Base-by-base conservation (phyloP, 2,329 filamentous ascomycete species). In the Berkeleyomyces rouxiae region DNA sequence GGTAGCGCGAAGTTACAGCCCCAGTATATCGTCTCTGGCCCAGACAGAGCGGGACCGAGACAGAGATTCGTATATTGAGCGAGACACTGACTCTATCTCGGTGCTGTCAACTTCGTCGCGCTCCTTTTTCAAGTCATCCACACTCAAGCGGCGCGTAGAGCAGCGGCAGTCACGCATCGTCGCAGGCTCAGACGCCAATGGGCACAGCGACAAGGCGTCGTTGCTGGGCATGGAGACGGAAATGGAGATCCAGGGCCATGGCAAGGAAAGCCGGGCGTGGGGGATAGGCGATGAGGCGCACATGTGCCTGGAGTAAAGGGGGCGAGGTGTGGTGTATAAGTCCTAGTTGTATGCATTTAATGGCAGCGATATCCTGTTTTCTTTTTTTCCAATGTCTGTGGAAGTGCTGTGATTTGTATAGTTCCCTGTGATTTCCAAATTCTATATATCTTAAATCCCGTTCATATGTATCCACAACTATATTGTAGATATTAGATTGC, bases 251-350 rank as follows among this genome's bases (percentile, higher is more conserved):
- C 76, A 83, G 72, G 76, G 78, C 67, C 70, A 78, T 66, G 73
- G 77, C 66, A 76, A 74, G 69, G 82, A 80, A 67, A 84, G 75
- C 67, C 80, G 73, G 2, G 81, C 82, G 68, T 90, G 90, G 84
- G 88, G 88, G 0, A 80, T 95, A 59, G 87, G 88, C 0, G 90
- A 96, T 70, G 90, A 95, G 70, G 83, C 87, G 33, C 79, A 86
- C 69, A 93, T 95, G 87, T 86, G 84, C 40, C 75, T 95, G 67
- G 89, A 92, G 72, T 92, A 71, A 39, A 39, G 36, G 40, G 40
- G 47, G 40, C 33, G 5, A 42, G 42, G 23, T 23, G 39, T 49
- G n/a, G 44, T 42, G 42, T 59, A 42, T 62, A 43, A 49, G 36
- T 46, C 37, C 58, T 42, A 23, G 36, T 55, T 11, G 13, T 49